Base-by-base conservation (phyloP, 352 stramenopile species). In the Detonula confervacea region DNA sequence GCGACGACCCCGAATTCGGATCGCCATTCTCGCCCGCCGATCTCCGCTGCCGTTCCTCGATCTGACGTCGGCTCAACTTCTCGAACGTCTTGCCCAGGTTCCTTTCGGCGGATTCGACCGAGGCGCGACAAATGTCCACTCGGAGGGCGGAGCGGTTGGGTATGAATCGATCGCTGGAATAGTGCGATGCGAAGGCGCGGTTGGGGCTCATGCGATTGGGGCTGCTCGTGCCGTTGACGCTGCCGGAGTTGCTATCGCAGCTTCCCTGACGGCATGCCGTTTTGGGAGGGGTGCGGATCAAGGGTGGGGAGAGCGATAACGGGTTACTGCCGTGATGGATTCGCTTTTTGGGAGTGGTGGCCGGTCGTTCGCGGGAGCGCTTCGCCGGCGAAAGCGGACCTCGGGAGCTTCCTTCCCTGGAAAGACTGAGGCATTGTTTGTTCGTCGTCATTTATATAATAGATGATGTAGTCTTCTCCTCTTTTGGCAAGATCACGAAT, bases 111-210 rank as follows among this genome's bases (percentile, higher is more conserved):
- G 65, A 69, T 62, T 84, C 76, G 14, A 84, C 66, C 8, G 63
- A 69, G 14, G 62, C 60, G n/a, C 69, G 76, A 30, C 52, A 87
- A 25, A 92, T 74, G 33, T 92, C 87, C 64, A 91, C 77, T 25
- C 90, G 81, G 66, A 92, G 84, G 14, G 62, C 51, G 18, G 76
- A 81, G 16, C 88, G 81, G 61, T 91, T 91, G 9, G 88, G 88
- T 60, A 93, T 93, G 77, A 92, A 93, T 18, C 88, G 76, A 85
- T 92, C 86, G 18, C 49, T 54, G 0, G 64, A 64, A 57, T 73
- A 60, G 2, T 63, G 44, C 64, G 64, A 73, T 49, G 57, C 16
- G 37, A 35, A 65, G n/a, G n/a, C n/a, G n/a, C n/a, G n/a, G n/a
- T n/a, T n/a, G n/a, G n/a, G n/a, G n/a, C n/a, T n/a, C n/a, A n/a